Evolutionary conservation across 805 yeast species (phyloP).

Genomic region (Maudiozyma saulgeensis): DNA sequence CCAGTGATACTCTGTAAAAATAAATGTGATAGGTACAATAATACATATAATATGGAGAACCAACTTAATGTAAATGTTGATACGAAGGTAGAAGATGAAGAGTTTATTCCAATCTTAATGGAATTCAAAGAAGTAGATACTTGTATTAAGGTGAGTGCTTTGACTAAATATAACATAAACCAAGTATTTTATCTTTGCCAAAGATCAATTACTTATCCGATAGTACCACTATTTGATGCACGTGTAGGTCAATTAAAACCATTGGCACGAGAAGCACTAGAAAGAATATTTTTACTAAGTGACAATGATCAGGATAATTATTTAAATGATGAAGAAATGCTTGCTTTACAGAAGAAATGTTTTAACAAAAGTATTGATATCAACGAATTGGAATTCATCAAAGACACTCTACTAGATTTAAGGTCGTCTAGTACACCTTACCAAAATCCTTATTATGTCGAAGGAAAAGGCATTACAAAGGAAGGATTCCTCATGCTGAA

Average conservation of each 20-base stretch:
- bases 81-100: slow-evolving; percentile 53
- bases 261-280: slow-evolving; percentile 62
- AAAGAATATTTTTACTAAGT: slow-evolving; percentile 71
- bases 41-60: slow-evolving; percentile 2
- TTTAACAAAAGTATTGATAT: slow-evolving; percentile 51
- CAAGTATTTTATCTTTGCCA: slow-evolving; percentile 85
- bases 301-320: slow-evolving; percentile 88
- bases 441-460: slow-evolving; percentile 27
- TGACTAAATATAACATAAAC: slow-evolving; percentile 71
- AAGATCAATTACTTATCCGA: slow-evolving; percentile 84
- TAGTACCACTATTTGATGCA: slow-evolving; percentile 89
- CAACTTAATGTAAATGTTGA: slow-evolving; percentile 17
- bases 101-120: slow-evolving; percentile 72
- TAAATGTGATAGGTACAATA: slow-evolving; percentile 44
- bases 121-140: slow-evolving; percentile 94
- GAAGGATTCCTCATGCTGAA: slow-evolving; percentile 73
- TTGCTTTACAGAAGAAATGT: slow-evolving; percentile 61
- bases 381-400: slow-evolving; percentile 40
- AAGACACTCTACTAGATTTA: slow-evolving; percentile 23
- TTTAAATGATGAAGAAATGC: slow-evolving; percentile 61
- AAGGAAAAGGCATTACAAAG: slow-evolving; percentile 49
- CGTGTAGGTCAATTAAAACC: slow-evolving; percentile 78
- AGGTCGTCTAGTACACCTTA: slow-evolving; percentile 6
- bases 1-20: slow-evolving; percentile 91
- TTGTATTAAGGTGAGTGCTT: slow-evolving; percentile 82